phyloP scores from a whole-genome alignment of 495 filamentous ascomycete genomes.

The Penicillium cataractarum region DNA sequence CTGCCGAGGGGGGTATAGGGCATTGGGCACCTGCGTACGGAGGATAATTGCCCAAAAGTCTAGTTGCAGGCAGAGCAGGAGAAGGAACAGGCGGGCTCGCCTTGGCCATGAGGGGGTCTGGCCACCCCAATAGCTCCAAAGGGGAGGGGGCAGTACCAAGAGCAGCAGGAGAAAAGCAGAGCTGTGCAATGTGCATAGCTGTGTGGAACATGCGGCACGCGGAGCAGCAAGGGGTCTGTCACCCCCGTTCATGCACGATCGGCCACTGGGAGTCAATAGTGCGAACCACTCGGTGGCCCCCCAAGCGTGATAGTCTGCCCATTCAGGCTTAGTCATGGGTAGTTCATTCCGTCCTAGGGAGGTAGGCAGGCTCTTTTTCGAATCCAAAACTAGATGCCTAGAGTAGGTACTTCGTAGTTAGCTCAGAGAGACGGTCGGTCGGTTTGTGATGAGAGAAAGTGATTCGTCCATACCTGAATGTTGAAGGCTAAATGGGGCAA shows the following conservation, averaged over 20 bases:
- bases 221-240: constrained; percentile 44
- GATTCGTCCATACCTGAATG: not conserved
- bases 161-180: not conserved
- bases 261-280: constrained; percentile 23
- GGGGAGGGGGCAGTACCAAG: constrained; percentile 1
- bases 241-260: constrained; percentile 38
- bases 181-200: not conserved
- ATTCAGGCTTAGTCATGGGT: not conserved
- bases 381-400: not conserved
- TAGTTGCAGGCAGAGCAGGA: not conserved
- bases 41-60: not conserved
- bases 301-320: not conserved
- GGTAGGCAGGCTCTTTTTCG: not conserved
- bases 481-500: not conserved
- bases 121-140: not conserved
- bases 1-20: constrained; percentile 14
- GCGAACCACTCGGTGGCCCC: constrained; percentile 11
- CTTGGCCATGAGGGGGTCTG: not conserved
- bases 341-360: not conserved
- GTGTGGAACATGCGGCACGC: constrained; percentile 48
- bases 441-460: not conserved
- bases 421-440: no score
- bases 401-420: not conserved
- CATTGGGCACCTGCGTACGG: not conserved
- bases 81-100: constrained; percentile 18